Percentiles rank a stretch among this genome's conserved stretches.
phyloP scores from a whole-genome alignment of 225 moss, liverwort and hornwort genomes.

The Antitrichia curtipendula region DNA sequence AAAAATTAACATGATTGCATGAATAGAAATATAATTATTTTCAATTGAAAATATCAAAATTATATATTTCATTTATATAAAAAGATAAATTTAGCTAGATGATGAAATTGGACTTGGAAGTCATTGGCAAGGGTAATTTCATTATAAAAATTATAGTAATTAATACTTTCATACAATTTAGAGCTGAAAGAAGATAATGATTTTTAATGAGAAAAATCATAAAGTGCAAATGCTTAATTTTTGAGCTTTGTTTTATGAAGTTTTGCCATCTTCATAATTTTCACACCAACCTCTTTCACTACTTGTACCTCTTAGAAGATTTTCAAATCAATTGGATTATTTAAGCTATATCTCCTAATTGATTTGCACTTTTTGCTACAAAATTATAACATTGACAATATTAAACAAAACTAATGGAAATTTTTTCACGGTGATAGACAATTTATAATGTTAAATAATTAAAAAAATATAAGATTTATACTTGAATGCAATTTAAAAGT shows the following conservation, averaged over 20 bases:
- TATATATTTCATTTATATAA: not conserved
- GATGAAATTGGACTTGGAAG: not conserved
- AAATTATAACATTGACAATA: not conserved
- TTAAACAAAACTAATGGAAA: accelerated
- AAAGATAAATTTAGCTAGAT: not conserved
- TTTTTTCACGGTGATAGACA: not conserved
- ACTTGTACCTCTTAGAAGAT: accelerated
- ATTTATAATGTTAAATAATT: not conserved
- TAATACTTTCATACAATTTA: no score
- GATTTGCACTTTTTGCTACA: not conserved
- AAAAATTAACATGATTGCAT: not conserved
- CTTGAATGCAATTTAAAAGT: accelerated
- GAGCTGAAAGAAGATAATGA: no score
- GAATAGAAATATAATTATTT: not conserved
- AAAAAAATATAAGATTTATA: not conserved
- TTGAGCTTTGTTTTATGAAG: no score
- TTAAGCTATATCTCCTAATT: not conserved
- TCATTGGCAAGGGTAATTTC: not conserved
- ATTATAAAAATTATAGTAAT: not conserved
- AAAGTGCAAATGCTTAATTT: no score
- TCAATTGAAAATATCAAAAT: not conserved
- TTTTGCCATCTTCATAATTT: not conserved
- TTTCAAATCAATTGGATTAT: not conserved
- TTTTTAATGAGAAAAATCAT: no score
- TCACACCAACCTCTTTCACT: not conserved